A percentile compares a stretch with the other conserved stretches of the same genome.
Conservation (phyloP, 1,284 basidiomycete genomes). For the Naganishia sp. region DNA sequence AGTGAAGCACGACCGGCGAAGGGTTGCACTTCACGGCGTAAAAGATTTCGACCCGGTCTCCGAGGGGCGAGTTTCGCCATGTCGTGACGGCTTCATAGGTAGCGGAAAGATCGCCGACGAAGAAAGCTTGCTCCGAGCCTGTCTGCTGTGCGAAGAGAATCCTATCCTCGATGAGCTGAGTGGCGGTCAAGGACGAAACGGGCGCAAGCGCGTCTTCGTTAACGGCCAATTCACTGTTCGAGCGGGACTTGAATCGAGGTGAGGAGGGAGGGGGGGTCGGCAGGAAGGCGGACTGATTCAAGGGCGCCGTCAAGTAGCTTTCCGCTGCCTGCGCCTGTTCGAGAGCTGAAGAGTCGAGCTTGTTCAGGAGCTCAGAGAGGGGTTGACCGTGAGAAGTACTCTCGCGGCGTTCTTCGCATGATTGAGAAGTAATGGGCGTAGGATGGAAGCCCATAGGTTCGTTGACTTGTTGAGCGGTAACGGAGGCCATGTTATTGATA, state of each 20-base stretch:
- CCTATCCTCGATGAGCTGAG: conserved; percentile 69
- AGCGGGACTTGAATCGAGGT: conserved; percentile 22
- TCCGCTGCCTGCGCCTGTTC: conserved; percentile 4
- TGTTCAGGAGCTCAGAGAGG: conserved; percentile 26
- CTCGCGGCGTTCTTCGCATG: conserved; percentile 9
- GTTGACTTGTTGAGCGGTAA: conserved; percentile 12
- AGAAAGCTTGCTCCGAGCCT: conserved; percentile 81
- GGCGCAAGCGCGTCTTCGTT: conserved; percentile 31
- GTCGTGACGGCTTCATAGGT: conserved; percentile 84
- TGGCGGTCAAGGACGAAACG: conserved; percentile 17
- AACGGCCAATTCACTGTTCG: conserved; percentile 10
- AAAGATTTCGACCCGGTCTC: conserved; percentile 77
- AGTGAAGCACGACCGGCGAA: conserved; percentile 86
- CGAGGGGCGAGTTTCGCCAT: conserved; percentile 77
- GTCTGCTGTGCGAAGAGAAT: conserved; percentile 63
- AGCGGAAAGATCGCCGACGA: conserved; percentile 87
- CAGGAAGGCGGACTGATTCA: conserved; percentile 25
- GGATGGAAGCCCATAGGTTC: conserved; percentile 17
- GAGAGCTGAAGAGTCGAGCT: conserved; percentile 26
- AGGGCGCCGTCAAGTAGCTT: conserved; percentile 6
- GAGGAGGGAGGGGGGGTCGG: conserved; percentile 32
- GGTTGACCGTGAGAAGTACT: conserved; percentile 27
- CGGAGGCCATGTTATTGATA: conserved; percentile 16
- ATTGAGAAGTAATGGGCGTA: conserved; percentile 15
- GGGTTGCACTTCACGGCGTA: conserved; percentile 99